phyloP scores from a whole-genome alignment of 352 stramenopile genomes.

The Phytophthora citricola region DNA sequence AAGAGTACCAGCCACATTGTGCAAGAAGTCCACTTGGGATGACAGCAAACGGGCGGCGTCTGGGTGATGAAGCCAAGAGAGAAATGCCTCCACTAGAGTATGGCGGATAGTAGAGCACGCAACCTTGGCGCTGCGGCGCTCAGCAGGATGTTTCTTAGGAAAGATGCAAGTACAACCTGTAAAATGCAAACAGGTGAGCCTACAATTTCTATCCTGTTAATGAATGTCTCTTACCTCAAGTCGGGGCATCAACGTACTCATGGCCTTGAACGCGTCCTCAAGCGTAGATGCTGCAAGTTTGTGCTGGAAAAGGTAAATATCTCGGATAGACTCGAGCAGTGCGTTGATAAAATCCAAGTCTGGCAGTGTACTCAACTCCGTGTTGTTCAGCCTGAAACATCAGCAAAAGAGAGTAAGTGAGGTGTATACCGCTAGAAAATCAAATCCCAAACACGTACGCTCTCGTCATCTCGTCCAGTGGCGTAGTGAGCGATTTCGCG shows the following conservation, averaged over 20 bases:
- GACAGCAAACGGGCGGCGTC: slow-evolving; percentile 37
- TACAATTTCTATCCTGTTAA: background rate
- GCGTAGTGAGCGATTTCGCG: slow-evolving; percentile 28
- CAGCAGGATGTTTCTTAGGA: slow-evolving; percentile 36
- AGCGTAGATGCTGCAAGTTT: slow-evolving; percentile 36
- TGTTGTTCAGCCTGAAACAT: slow-evolving; percentile 43
- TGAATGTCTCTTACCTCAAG: slow-evolving; percentile 50
- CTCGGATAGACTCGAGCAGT: slow-evolving; percentile 62
- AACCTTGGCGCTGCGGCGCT: slow-evolving; percentile 54
- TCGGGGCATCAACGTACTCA: slow-evolving; percentile 60
- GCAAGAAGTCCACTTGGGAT: slow-evolving; percentile 53
- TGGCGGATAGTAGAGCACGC: slow-evolving; percentile 66
- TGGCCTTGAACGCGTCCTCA: slow-evolving; percentile 38
- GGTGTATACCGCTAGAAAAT: background rate
- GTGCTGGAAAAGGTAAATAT: slow-evolving; percentile 52
- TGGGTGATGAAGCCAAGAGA: slow-evolving; percentile 71
- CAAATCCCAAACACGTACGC: slow-evolving; percentile 28
- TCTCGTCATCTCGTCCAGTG: slow-evolving; percentile 37
- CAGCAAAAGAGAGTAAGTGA: slow-evolving; percentile 5
- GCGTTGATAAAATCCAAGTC: slow-evolving; percentile 71
- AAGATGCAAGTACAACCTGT: slow-evolving; percentile 28
- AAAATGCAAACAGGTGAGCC: slow-evolving; percentile 4
- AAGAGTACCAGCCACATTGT: slow-evolving; percentile 67
- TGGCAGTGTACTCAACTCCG: slow-evolving; percentile 36
- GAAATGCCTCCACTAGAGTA: slow-evolving; percentile 66